Percentiles rank a stretch among this genome's conserved stretches.
Conservation (phyloP, 1,139 yeast genomes). For the Geotrichum reessii region DNA sequence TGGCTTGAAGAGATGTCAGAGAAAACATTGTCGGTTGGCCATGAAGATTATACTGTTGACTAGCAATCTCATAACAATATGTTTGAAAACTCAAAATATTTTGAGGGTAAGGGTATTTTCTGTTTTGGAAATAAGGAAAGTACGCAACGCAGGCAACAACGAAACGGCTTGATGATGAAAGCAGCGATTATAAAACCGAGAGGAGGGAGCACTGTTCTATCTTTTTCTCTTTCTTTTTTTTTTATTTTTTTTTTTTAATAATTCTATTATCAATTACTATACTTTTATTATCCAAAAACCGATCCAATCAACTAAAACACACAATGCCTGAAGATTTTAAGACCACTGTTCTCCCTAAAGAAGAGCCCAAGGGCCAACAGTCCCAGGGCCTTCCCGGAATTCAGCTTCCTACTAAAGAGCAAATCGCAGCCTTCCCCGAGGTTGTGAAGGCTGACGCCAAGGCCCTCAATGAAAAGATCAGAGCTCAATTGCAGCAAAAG, state of each 20-base stretch:
- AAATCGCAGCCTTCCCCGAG: constrained; percentile 12
- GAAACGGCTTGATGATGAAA: neutral
- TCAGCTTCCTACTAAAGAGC: constrained; percentile 13
- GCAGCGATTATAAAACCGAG: neutral
- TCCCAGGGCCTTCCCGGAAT: constrained; percentile 17
- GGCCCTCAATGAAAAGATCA: constrained; percentile 13
- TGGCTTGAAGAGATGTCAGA: constrained; percentile 10
- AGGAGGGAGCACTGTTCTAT: neutral
- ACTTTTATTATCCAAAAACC: no score
- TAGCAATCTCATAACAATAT: neutral
- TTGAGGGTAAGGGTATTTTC: neutral
- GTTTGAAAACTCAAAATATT: neutral
- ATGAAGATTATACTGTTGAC: neutral
- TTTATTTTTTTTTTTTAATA: neutral
- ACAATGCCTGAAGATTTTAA: constrained; percentile 17
- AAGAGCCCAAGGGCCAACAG: constrained; percentile 2
- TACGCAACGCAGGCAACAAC: neutral
- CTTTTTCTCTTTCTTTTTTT: constrained; percentile 2
- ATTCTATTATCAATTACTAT: neutral
- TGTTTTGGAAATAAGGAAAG: neutral
- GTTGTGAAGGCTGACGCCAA: constrained; percentile 13
- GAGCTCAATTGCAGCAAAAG: constrained; percentile 3
- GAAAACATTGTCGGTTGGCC: constrained; percentile 9
- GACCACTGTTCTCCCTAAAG: constrained; percentile 17
- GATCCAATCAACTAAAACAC: neutral